Evolutionary conservation across 2,329 filamentous ascomycete species (phyloP), one percentile per base, ranked within the genome.

Genomic region (Graphilbum sp.): DNA sequence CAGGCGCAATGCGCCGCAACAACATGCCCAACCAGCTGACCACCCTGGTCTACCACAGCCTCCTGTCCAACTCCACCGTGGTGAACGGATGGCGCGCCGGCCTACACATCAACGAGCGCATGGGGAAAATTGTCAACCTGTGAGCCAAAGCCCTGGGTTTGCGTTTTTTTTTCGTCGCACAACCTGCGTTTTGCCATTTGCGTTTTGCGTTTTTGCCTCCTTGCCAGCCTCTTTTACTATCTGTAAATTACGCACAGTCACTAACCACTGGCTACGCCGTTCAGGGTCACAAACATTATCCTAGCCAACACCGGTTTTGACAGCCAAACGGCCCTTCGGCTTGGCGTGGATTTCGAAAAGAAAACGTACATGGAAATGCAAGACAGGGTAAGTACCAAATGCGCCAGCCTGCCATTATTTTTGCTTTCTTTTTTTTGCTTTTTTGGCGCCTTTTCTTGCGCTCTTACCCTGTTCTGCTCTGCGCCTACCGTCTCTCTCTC

Each of bases 231-330:
- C n/a, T 27, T 13, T 12, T 32, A 10, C 19, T 23, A 30, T 32
- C 21, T 17, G 18, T 30, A n/a, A n/a, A n/a, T n/a, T n/a, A n/a
- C n/a, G n/a, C n/a, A n/a, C n/a, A n/a, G 27, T 29, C 13, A 12
- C 27, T 29, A 29, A 29, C 13, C 27, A 29, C 27, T 29, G 23
- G 12, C 18, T 32, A 23, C 15, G n/a, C n/a, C 21, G 17, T 6
- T 29, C 38, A 73, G 68, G n/a, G 61, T 71, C 33, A 58, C 67
- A 13, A 71, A 68, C 39, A 59, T 67, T 15, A 56, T 61, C 5
- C 54, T 72, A 15, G 66, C 65, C 7, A 56, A 62, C 44, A 58
- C 56, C 3, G 47, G 47, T 13, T 46, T 56, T 13, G 63, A 68
- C 23, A 57, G 55, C 24, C 50, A 57, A 36, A 59, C 60, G 39